Conservation (phyloP, 1,139 yeast species). For the Candida albicans region DNA sequence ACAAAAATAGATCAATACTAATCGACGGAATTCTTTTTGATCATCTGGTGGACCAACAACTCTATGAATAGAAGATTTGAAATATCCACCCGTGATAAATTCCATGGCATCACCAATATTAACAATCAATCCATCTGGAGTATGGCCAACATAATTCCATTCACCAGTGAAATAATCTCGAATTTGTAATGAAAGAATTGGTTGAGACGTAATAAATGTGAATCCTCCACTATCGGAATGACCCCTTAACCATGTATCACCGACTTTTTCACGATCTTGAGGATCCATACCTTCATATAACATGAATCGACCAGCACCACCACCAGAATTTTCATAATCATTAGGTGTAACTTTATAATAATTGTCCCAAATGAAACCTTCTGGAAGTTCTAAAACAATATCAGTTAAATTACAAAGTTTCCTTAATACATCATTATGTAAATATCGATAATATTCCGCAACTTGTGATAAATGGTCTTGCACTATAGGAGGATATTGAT, state of each 20-base stretch:
- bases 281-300: slow-evolving; percentile 28
- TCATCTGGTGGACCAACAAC: slow-evolving; percentile 48
- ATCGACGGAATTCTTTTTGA: slow-evolving; percentile 36
- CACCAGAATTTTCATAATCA: slow-evolving; percentile 27
- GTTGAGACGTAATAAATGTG: slow-evolving; percentile 45
- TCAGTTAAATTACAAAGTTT: slow-evolving; percentile 30
- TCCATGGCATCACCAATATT: slow-evolving; percentile 52
- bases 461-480: slow-evolving; percentile 27
- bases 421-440: slow-evolving; percentile 25
- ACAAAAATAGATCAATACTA: slow-evolving; percentile 44
- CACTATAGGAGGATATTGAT: slow-evolving; percentile 30
- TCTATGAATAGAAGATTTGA: slow-evolving; percentile 48
- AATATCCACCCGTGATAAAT: slow-evolving; percentile 49
- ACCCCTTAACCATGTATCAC: slow-evolving; percentile 49
- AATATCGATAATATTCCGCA: slow-evolving; percentile 25
- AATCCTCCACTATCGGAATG: slow-evolving; percentile 52
- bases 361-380: slow-evolving; percentile 32
- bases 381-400: slow-evolving; percentile 32
- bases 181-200: slow-evolving; percentile 50
- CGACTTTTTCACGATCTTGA: slow-evolving; percentile 26
- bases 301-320: slow-evolving; percentile 37
- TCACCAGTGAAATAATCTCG: slow-evolving; percentile 44
- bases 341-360: slow-evolving; percentile 26
- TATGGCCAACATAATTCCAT: slow-evolving; percentile 51
- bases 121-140: slow-evolving; percentile 46